A percentile compares a stretch with the other conserved stretches of the same genome.
phyloP scores from a whole-genome alignment of 495 filamentous ascomycete genomes.

The Letharia columbiana region DNA sequence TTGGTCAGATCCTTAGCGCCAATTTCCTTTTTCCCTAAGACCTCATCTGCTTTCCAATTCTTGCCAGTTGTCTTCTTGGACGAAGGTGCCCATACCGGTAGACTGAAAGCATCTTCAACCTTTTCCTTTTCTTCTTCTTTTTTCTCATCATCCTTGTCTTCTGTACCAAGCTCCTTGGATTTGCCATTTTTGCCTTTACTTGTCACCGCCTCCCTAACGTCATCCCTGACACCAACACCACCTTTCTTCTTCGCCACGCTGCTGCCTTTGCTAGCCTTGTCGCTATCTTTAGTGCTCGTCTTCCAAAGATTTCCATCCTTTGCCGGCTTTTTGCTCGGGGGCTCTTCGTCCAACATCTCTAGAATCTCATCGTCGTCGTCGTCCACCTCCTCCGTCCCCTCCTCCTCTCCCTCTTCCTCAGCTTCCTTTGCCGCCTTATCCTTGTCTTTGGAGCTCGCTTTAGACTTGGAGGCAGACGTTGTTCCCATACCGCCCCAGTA shows the following conservation, averaged over 20 bases:
- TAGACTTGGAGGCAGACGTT: constrained; percentile 32
- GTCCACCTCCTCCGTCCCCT: constrained; percentile 20
- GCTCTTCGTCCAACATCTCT: constrained; percentile 17
- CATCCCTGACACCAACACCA: constrained; percentile 13
- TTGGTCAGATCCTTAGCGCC: constrained; percentile 24
- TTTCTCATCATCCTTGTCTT: constrained; percentile 24
- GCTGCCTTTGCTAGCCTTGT: constrained; percentile 20
- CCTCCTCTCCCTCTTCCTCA: constrained; percentile 25
- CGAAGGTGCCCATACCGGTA: constrained; percentile 32
- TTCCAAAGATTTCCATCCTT: constrained; percentile 23
- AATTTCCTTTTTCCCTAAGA: constrained; percentile 37
- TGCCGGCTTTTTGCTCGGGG: constrained; percentile 20
- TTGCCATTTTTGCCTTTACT: constrained; percentile 20
- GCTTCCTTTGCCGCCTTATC: constrained; percentile 30
- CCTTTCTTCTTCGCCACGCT: constrained; percentile 24
- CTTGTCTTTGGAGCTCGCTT: constrained; percentile 35
- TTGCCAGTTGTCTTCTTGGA: constrained; percentile 49
- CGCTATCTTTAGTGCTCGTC: constrained; percentile 26
- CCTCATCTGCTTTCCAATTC: constrained; percentile 40
- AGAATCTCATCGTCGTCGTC: constrained; percentile 18
- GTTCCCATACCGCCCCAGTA: constrained; percentile 42
- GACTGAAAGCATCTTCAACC: constrained; percentile 11
- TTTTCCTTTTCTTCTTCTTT: constrained; percentile 18
- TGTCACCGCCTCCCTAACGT: constrained; percentile 14
- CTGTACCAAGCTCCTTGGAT: constrained; percentile 17